Evolutionary conservation across 2,329 filamentous ascomycete genomes (phyloP), one percentile per base, ranked within the genome.

Genomic region (Hymenoscyphus scutula): DNA sequence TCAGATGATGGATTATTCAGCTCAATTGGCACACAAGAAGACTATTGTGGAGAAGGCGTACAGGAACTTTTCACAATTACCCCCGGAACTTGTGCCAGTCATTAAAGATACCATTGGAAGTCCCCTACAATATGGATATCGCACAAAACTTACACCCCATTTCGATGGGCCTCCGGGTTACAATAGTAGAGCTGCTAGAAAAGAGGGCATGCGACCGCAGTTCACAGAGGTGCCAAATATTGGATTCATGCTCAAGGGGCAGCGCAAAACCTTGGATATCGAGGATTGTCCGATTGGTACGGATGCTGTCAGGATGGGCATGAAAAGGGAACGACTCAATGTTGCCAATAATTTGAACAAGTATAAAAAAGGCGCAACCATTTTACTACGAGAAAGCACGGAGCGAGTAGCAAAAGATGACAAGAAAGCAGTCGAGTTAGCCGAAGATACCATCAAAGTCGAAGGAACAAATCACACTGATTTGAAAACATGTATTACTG

Each of bases 201-300:
- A 76, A 83, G 76, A 74, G 72, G 80, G 83, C 63, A 79, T 80
- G 63, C 82, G 81, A 72, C 80, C 82, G 62, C 78, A 77, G 59
- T 89, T 90, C 69, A 77, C 82, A 15, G 80, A 82, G 61, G 82
- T 90, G 3, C 95, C 95, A 0, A 84, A 89, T 2, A 91, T 98
- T 69, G 95, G 95, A 8, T 99, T 96, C 78, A 95, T 92, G 82
- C 82, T 84, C 66, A 98, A 97, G 77, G 91, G 90, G n/a, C 85
- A 84, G 56, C 83, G 88, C 62, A 82, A 82, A 65, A 93, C 93
- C 2, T 80, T 99, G 66, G 95, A 99, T 73, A 98, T 99, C 67
- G 95, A 99, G 75, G 93, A 98, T 74, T 99, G 95, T 70, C 95
- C 95, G 5, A 96, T 99, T 65, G 95, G 91, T 58, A 99, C 95